Evolutionary conservation across 2,329 filamentous ascomycete species (phyloP).

Genomic region (Aureobasidium sp.): DNA sequence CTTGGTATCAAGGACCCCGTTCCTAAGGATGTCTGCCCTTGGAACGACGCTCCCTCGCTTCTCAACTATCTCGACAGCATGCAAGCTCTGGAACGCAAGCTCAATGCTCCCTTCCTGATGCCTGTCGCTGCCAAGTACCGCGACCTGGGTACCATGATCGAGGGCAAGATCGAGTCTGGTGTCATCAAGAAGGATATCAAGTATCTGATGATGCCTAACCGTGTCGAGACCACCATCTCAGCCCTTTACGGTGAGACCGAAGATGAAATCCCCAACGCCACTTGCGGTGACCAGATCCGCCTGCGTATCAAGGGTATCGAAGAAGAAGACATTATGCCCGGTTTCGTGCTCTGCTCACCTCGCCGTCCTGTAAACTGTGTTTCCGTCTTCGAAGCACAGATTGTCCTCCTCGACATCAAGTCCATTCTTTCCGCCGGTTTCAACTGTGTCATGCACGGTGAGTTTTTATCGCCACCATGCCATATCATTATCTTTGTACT

Average conservation of each 20-base stretch:
- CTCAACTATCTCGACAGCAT: constrained; percentile 94
- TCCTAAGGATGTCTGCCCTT: constrained; percentile 66
- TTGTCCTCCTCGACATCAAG: constrained; percentile 90
- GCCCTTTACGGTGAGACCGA: constrained; percentile 94
- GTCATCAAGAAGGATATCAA: constrained; percentile 83
- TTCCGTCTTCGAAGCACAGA: constrained; percentile 85
- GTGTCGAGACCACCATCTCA: constrained; percentile 69
- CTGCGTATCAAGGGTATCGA: constrained; percentile 89
- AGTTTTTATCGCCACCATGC: not conserved
- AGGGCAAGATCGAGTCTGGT: constrained; percentile 94
- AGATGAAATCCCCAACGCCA: constrained; percentile 74
- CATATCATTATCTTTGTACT: not conserved
- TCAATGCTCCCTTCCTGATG: constrained; percentile 99
- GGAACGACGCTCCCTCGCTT: constrained; percentile 84
- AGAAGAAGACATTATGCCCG: constrained; percentile 92
- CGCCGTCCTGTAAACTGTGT: constrained; percentile 93
- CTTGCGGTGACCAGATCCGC: constrained; percentile 91
- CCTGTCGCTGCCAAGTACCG: constrained; percentile 91
- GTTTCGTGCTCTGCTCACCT: constrained; percentile 92
- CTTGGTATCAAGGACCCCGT: constrained; percentile 85
- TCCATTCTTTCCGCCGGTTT: constrained; percentile 89
- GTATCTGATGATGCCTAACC: constrained; percentile 94
- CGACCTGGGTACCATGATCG: constrained; percentile 94
- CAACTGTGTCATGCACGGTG: constrained; percentile 83
- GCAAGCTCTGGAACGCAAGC: constrained; percentile 86